phyloP scores from a whole-genome alignment of 176 grass and related monocot species.

The Oryza meridionalis region DNA sequence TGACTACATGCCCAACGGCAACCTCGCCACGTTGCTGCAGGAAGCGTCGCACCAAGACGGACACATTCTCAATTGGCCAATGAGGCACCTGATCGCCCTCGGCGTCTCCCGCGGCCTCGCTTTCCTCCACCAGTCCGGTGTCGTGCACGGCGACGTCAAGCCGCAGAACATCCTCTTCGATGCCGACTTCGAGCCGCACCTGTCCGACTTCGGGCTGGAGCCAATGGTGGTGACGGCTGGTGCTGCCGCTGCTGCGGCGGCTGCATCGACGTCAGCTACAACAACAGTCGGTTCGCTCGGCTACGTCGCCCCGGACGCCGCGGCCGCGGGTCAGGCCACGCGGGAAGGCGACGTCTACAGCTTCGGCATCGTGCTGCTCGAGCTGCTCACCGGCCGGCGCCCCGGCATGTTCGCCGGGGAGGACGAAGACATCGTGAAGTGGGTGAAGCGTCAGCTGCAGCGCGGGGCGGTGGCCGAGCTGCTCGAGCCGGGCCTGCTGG shows the following conservation, averaged over 20 bases:
- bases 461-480: slow-evolving; percentile 83
- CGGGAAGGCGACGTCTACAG: slow-evolving; percentile 95
- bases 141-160: slow-evolving; percentile 92
- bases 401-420: slow-evolving; percentile 95
- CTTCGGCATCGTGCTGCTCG: slow-evolving; percentile 92
- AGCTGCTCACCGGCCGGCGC: slow-evolving; percentile 86
- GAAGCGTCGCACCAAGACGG: slow-evolving; percentile 98
- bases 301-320: slow-evolving; percentile 87
- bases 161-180: slow-evolving; percentile 96
- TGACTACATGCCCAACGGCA: slow-evolving; percentile 99
- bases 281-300: slow-evolving; percentile 83
- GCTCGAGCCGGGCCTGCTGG: slow-evolving; percentile 87
- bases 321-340: slow-evolving; percentile 73
- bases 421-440: slow-evolving; percentile 98
- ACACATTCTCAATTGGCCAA: slow-evolving; percentile 97
- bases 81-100: slow-evolving; percentile 97
- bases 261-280: slow-evolving; percentile 59
- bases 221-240: slow-evolving; percentile 90
- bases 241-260: slow-evolving; percentile 59
- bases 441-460: slow-evolving; percentile 97
- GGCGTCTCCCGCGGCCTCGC: slow-evolving; percentile 83
- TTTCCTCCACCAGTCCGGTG: slow-evolving; percentile 83
- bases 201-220: slow-evolving; percentile 94
- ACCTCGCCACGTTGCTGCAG: slow-evolving; percentile 89
- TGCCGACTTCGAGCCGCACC: slow-evolving; percentile 93